These are phyloP conservation scores for Salvia rosmarinus DNA, from an alignment of 257 asterid species.

Conservation along the genomic window DNA sequence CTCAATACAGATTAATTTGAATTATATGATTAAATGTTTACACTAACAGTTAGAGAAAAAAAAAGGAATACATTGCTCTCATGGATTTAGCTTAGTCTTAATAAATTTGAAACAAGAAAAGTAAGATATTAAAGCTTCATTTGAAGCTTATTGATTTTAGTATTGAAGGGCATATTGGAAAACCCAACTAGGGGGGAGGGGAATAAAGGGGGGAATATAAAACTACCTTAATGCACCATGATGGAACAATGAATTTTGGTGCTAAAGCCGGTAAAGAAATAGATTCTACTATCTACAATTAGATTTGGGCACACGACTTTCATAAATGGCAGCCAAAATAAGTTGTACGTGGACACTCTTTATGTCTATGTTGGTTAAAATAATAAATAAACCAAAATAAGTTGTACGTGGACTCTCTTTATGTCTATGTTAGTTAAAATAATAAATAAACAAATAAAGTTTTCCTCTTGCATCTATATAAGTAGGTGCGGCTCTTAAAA, in stretches of 20 bases:
- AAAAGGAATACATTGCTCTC: too few relatives aligned
- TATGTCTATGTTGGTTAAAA: not conserved
- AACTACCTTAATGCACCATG: not conserved
- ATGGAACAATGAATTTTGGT: constrained; percentile 16
- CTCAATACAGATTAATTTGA: too few relatives aligned
- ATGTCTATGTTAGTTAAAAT: not conserved
- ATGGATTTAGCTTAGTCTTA: too few relatives aligned
- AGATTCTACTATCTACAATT: constrained; percentile 24
- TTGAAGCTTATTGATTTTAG: too few relatives aligned
- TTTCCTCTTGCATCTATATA: not conserved
- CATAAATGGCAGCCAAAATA: constrained; percentile 32
- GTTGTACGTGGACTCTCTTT: constrained; percentile 37
- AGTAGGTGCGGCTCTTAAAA: not conserved
- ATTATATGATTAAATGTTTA: too few relatives aligned
- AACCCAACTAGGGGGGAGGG: too few relatives aligned
- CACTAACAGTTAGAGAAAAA: too few relatives aligned
- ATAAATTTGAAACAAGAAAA: too few relatives aligned
- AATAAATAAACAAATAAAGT: not conserved
- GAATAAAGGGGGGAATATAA: too few relatives aligned
- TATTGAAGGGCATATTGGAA: too few relatives aligned
- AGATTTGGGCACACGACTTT: constrained; percentile 40
- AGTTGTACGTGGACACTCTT: constrained; percentile 37
- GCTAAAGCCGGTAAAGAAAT: constrained; percentile 11
- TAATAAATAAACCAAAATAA: not conserved
- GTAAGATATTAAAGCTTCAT: too few relatives aligned